These are phyloP conservation scores for Fusarium penzigii DNA, from an alignment of 2,329 filamentous ascomycete genomes.

Conservation along the genomic window DNA sequence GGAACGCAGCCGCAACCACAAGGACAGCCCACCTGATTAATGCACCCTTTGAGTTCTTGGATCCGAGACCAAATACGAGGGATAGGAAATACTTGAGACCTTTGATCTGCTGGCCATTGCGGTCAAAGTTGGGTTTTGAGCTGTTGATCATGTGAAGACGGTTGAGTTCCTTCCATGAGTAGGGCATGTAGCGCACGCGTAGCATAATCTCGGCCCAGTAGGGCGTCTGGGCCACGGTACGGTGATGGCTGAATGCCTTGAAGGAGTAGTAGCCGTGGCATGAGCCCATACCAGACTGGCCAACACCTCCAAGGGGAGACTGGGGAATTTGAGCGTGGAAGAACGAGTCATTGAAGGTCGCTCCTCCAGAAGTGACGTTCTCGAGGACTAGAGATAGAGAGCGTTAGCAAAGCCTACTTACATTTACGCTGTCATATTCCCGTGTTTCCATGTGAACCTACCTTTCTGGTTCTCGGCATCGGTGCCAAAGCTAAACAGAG, in stretches of 20 bases:
- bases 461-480: conserved; percentile 75
- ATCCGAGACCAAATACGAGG: conserved; percentile 54
- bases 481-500: conserved; percentile 82
- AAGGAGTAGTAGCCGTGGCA: conserved; percentile 53
- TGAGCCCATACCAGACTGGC: conserved; percentile 47
- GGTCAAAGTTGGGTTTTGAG: conserved; percentile 61
- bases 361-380: conserved; percentile 48
- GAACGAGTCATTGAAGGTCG: conserved; percentile 51
- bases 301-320: conserved; percentile 52
- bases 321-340: conserved; percentile 44
- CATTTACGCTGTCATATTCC: too few relatives aligned
- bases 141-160: conserved; percentile 45
- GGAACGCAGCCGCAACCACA: conserved; percentile 40
- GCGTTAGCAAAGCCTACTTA: conserved; percentile 17
- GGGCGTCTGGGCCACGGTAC: conserved; percentile 39
- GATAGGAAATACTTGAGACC: conserved; percentile 57
- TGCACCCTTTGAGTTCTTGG: conserved; percentile 49
- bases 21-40: conserved; percentile 51
- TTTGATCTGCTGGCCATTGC: conserved; percentile 53
- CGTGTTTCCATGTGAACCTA: conserved; percentile 39
- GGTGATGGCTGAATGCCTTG: conserved; percentile 43
- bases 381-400: conserved; percentile 40
- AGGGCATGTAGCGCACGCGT: conserved; percentile 68
- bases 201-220: conserved; percentile 52
- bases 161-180: conserved; percentile 47